These are phyloP conservation scores for Penicillium digitatum DNA, from an alignment of 2,329 filamentous ascomycete species.

Conservation along the genomic window DNA sequence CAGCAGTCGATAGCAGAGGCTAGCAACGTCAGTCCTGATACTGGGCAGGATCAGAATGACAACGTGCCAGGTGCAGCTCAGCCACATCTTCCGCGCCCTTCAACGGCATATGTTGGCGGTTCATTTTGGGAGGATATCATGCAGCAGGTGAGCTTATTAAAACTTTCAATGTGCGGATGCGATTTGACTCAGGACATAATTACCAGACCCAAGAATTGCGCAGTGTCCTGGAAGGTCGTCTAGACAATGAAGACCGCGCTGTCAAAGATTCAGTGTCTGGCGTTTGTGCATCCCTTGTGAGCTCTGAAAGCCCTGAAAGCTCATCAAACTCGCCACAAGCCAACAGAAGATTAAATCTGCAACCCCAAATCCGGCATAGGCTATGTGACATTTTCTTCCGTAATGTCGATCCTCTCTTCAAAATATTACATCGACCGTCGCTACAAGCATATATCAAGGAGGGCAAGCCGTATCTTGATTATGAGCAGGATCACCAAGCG, in stretches of 20 bases:
- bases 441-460: constrained; percentile 25
- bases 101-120: constrained; percentile 19
- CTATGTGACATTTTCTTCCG: constrained; percentile 27
- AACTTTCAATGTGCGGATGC: no score
- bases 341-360: constrained; percentile 4
- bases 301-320: constrained; percentile 19
- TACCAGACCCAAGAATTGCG: constrained; percentile 20
- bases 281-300: constrained; percentile 13
- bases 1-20: neutral
- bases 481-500: constrained; percentile 26
- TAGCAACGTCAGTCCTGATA: constrained; percentile 7
- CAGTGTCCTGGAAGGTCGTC: constrained; percentile 19
- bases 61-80: neutral
- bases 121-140: constrained; percentile 28
- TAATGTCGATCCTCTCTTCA: constrained; percentile 33
- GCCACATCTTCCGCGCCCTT: constrained; percentile 13
- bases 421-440: constrained; percentile 31
- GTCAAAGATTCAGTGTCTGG: constrained; percentile 1
- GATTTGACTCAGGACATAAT: neutral
- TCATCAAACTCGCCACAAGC: constrained; percentile 8
- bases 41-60: constrained; percentile 4
- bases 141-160: constrained; percentile 20
- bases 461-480: constrained; percentile 29
- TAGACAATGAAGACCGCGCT: constrained; percentile 14
- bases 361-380: constrained; percentile 13